Conservation (phyloP, 257 asterid species). For the Striga asiatica region DNA sequence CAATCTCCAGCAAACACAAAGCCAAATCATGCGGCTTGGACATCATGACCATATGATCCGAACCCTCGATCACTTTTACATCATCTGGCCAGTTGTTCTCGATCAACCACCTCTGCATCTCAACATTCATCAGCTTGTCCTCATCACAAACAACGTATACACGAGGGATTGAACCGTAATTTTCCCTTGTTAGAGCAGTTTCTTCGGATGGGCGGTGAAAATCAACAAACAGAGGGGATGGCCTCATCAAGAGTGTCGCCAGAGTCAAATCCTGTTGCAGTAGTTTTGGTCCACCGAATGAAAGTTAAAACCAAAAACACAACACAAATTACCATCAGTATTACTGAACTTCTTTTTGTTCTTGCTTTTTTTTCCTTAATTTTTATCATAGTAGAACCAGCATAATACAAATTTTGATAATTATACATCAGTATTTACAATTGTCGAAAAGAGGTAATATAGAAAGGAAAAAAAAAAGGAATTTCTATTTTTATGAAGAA, state of each 20-base stretch:
- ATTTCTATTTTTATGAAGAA: too few species aligned
- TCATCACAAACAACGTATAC: slow-evolving; percentile 17
- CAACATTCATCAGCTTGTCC: slow-evolving; percentile 13
- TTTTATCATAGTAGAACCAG: too few species aligned
- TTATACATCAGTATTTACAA: too few species aligned
- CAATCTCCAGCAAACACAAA: slow-evolving; percentile 15
- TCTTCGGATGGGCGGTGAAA: neutral
- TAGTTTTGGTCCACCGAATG: neutral
- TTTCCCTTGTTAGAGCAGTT: slow-evolving; percentile 10
- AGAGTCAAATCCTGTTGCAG: slow-evolving; percentile 15
- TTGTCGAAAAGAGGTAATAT: too few species aligned
- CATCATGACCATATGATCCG: slow-evolving; percentile 30
- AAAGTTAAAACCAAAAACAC: too few species aligned
- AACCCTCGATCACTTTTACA: slow-evolving; percentile 8
- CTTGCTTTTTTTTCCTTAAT: too few species aligned
- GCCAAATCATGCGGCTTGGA: slow-evolving; percentile 17
- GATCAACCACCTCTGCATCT: slow-evolving; percentile 18
- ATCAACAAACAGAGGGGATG: neutral
- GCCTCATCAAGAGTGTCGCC: slow-evolving; percentile 22
- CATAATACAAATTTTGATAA: too few species aligned
- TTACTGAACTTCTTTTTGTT: neutral
- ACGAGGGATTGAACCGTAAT: slow-evolving; percentile 20
- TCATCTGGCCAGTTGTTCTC: slow-evolving; percentile 19
- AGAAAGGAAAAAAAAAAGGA: too few species aligned
- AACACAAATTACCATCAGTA: neutral